Base-by-base conservation (phyloP, 2,329 filamentous ascomycete genomes). In the Beauveria sp. region DNA sequence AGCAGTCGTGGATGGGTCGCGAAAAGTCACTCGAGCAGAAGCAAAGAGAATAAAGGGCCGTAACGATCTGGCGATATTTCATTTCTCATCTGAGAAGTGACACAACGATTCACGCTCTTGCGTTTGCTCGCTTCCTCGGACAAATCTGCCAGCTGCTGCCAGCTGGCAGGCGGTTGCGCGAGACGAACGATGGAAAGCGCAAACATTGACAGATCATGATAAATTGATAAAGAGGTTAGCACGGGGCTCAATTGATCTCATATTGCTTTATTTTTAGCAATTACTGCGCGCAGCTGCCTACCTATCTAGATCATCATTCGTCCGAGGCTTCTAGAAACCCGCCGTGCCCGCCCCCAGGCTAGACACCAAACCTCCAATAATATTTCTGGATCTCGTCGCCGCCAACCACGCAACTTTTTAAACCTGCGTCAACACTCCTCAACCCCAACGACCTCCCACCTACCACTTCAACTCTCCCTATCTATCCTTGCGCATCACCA, bases 61-160 rank as follows among this genome's bases (percentile, higher is more conserved):
- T 28, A 34, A 22, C 43, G 2, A 37, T 24, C n/a, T 37, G 6
- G 41, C 28, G 28, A 16, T 56, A 8, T 34, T 56, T 34, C 20
- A 52, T 40, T 10, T 34, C 14, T 22, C 12, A 12, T 34, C 37
- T 10, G 9, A 26, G 10, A 48, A 5, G 34, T 57, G 30, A 57
- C 48, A n/a, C 18, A 47, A 40, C 26, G 26, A 7, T 34, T 55
- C 28, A 28, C 30, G 22, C 20, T 60, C 28, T 16, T 60, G 58
- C 58, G 58, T 60, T 60, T 60, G 58, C 58, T 60, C 50, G 51
- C 50, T 60, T 54, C 40, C 5, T 43, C 43, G 10, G 37, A 48
- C 18, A 26, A 12, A 8, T 40, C 37, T 59, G 56, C 56, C 48
- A 54, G 28, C 58, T 54, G 58, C 41, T 18, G 43, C n/a, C 58